Percentiles rank a stretch among this genome's conserved stretches.
Evolutionary conservation across 169 alveolate species (phyloP).

Genomic region (Cryptosporidium sp.): DNA sequence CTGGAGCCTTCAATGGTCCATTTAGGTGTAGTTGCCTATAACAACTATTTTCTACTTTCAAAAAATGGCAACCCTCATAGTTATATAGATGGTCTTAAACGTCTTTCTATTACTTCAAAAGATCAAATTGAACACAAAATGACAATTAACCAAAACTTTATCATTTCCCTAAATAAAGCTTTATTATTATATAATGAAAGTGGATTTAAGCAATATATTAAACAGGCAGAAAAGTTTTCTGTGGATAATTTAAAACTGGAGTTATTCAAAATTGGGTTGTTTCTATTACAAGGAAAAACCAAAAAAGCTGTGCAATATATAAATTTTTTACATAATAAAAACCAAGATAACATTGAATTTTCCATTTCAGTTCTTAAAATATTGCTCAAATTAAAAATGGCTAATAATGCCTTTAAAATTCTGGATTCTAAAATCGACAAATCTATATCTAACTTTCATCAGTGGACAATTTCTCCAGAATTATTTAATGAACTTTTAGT

Average conservation of each 20-base stretch:
- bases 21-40: slow-evolving; percentile 43
- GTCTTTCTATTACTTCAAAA: slow-evolving; percentile 66
- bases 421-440: slow-evolving; percentile 3
- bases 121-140: slow-evolving; percentile 55
- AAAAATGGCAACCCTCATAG: slow-evolving; percentile 4
- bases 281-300: slow-evolving; percentile 32
- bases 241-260: slow-evolving; percentile 27
- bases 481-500: slow-evolving; percentile 18
- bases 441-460: not conserved
- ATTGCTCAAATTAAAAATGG: slow-evolving; percentile 14
- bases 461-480: slow-evolving; percentile 2
- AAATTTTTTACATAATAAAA: slow-evolving; percentile 11
- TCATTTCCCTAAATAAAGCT: slow-evolving; percentile 71
- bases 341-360: slow-evolving; percentile 15
- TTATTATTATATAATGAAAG: slow-evolving; percentile 15
- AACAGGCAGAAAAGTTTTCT: slow-evolving; percentile 50
- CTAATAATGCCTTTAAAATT: slow-evolving; percentile 2
- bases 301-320: slow-evolving; percentile 42
- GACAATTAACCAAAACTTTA: slow-evolving; percentile 40
- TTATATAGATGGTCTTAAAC: slow-evolving; percentile 68
- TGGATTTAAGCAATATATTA: slow-evolving; percentile 24
- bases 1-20: slow-evolving; percentile 73
- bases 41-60: slow-evolving; percentile 1
- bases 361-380: slow-evolving; percentile 30
- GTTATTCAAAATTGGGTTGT: slow-evolving; percentile 31